Evolutionary conservation across 441 rosid genomes (phyloP).

Genomic region (Corymbia citriodora): DNA sequence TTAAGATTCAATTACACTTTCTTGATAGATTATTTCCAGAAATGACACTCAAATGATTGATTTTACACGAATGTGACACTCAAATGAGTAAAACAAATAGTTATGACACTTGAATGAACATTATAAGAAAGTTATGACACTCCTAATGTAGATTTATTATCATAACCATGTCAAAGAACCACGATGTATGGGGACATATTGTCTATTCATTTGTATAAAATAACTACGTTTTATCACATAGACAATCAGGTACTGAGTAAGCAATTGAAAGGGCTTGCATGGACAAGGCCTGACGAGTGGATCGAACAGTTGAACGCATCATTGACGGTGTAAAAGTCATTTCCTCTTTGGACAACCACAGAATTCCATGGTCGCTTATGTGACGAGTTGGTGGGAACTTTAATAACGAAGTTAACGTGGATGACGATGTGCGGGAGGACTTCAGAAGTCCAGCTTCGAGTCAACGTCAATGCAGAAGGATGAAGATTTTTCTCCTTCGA

Average conservation of each 20-base stretch:
- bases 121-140: too few species aligned
- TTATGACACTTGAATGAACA: too few species aligned
- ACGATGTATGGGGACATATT: fast-evolving
- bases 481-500: too few species aligned
- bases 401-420: too few species aligned
- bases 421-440: too few species aligned
- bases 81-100: too few species aligned
- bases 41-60: too few species aligned
- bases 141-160: background rate
- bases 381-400: background rate
- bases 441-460: too few species aligned
- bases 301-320: background rate
- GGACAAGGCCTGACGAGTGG: background rate
- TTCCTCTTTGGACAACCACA: background rate
- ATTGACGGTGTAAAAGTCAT: background rate
- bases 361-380: background rate
- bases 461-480: too few species aligned
- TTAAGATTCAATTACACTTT: too few species aligned
- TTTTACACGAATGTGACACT: too few species aligned
- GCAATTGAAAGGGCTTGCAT: background rate
- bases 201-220: fast-evolving
- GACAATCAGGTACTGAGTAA: background rate
- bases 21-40: too few species aligned
- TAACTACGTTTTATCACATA: background rate
- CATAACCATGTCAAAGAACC: background rate